A percentile compares a stretch with the other conserved stretches of the same genome.
Evolutionary conservation across 2,329 filamentous ascomycete genomes (phyloP).

Genomic region (Cladosporium oxysporum): DNA sequence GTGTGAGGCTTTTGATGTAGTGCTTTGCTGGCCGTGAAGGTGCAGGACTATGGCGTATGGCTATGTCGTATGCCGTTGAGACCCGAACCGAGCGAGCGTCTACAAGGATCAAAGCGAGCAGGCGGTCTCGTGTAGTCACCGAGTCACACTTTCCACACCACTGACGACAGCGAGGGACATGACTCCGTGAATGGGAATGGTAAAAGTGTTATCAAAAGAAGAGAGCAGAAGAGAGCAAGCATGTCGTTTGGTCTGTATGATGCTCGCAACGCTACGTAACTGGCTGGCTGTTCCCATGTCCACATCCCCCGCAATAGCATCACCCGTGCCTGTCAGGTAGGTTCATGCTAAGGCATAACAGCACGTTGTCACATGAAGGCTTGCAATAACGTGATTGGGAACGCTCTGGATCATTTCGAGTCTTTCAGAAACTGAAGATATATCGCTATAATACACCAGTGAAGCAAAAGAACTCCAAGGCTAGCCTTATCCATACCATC

Average conservation of each 20-base stretch:
- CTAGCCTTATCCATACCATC: background rate
- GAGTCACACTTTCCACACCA: background rate
- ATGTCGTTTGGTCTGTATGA: background rate
- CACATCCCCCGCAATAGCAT: slow-evolving; percentile 1
- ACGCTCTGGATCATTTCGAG: background rate
- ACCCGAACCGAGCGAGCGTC: slow-evolving; percentile 12
- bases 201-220: background rate
- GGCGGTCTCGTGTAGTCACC: background rate
- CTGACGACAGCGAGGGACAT: slow-evolving; percentile 1
- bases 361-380: background rate
- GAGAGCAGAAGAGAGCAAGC: background rate
- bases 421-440: background rate
- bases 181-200: background rate
- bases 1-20: background rate
- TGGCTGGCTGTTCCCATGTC: background rate
- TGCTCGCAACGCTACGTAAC: slow-evolving; percentile 8
- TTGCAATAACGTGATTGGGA: background rate
- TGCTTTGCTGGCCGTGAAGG: background rate
- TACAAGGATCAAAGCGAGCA: slow-evolving; percentile 7
- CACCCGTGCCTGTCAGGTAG: background rate
- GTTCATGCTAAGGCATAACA: background rate
- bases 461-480: background rate
- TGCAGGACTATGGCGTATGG: slow-evolving; percentile 9
- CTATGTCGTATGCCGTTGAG: slow-evolving; percentile 3
- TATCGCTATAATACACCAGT: slow-evolving; percentile 1